Conservation (phyloP, 176 grass and related monocot species). For the Poa pratensis region DNA sequence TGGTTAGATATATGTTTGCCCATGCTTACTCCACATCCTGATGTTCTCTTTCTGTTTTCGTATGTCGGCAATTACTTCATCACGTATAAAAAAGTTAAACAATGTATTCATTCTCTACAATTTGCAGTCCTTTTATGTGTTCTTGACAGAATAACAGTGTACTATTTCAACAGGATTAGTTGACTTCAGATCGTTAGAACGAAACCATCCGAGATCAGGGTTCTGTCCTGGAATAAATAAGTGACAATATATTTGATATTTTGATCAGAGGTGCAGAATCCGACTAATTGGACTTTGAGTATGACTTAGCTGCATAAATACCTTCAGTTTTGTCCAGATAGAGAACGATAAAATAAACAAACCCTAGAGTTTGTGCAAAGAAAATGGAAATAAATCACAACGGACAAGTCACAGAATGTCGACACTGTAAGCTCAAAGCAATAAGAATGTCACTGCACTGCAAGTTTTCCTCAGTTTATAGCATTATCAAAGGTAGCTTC, state of each 20-base stretch:
- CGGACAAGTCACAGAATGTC: not conserved
- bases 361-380: not conserved
- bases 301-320: not conserved
- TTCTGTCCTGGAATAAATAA: conserved; percentile 32
- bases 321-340: not conserved
- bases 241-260: conserved; percentile 2
- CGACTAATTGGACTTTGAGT: not conserved
- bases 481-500: not conserved
- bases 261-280: conserved; percentile 12
- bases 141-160: not conserved
- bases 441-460: not conserved
- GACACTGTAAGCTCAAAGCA: not conserved
- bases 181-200: conserved; percentile 17
- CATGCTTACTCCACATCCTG: conserved; percentile 38
- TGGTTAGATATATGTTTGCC: conserved; percentile 34
- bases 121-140: conserved; percentile 6
- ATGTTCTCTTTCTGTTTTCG: conserved; percentile 33
- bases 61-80: conserved; percentile 24
- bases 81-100: conserved; percentile 11
- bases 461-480: not conserved
- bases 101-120: not conserved
- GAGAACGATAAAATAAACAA: not conserved
- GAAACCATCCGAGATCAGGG: conserved; percentile 7
- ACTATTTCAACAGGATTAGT: conserved; percentile 1
- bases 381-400: not conserved